Percentiles rank a stretch among this genome's conserved stretches.
phyloP scores from a whole-genome alignment of 495 filamentous ascomycete species.

The Talaromyces ruber region DNA sequence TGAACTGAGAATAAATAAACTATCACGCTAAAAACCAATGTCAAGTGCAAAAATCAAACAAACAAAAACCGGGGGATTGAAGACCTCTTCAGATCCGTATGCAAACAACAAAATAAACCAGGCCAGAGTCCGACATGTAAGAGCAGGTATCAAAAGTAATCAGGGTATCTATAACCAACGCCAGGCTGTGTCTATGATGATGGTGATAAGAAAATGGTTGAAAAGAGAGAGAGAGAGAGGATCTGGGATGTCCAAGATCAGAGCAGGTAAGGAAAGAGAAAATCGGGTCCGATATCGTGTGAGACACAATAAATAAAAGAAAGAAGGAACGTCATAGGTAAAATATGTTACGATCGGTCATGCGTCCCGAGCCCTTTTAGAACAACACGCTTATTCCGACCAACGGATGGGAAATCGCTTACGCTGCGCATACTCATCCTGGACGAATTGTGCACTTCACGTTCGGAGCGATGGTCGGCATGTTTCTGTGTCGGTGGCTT shows the following conservation, averaged over 20 bases:
- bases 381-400: conserved; percentile 28
- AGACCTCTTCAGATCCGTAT: not conserved
- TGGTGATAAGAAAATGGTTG: not conserved
- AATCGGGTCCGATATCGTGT: not conserved
- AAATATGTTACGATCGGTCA: not conserved
- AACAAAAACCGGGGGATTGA: not conserved
- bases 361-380: conserved; percentile 25
- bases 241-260: not conserved
- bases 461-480: not conserved
- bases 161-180: not conserved
- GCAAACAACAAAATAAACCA: not conserved
- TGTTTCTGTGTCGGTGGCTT: conserved; percentile 2
- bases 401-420: conserved; percentile 29
- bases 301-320: not conserved
- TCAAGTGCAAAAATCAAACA: not conserved
- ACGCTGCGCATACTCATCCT: conserved; percentile 17
- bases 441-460: not conserved
- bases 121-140: not conserved
- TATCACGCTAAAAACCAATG: not conserved
- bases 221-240: not conserved
- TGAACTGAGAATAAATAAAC: not conserved
- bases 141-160: not conserved
- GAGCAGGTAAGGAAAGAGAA: not conserved
- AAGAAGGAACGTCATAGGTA: not conserved
- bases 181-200: not conserved